Evolutionary conservation across 495 filamentous ascomycete genomes (phyloP).

Genomic region (Aspergillus taichungensis): DNA sequence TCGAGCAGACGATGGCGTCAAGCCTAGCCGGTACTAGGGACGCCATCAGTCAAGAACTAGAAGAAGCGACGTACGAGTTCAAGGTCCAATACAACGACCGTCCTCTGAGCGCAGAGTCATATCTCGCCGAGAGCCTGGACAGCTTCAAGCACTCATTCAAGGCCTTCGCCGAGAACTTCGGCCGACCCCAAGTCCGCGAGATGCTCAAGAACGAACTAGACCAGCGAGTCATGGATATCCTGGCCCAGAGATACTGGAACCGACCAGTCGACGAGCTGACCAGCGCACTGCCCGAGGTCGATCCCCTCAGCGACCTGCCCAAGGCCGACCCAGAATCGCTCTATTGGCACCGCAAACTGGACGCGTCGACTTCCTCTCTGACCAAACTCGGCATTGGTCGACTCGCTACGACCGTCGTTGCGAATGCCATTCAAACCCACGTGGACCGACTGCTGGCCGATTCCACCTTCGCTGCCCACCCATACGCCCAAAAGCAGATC

Average conservation of each 20-base stretch:
- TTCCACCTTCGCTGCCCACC: constrained; percentile 81
- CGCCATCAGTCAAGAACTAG: constrained; percentile 87
- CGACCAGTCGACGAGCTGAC: constrained; percentile 75
- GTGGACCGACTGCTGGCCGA: constrained; percentile 67
- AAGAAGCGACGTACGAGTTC: constrained; percentile 97
- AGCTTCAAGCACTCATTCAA: constrained; percentile 98
- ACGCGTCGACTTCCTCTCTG: constrained; percentile 79
- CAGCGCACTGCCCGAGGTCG: constrained; percentile 52
- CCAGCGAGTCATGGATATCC: constrained; percentile 89
- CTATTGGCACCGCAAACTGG: constrained; percentile 92
- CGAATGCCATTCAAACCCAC: constrained; percentile 76
- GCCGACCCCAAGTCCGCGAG: constrained; percentile 76
- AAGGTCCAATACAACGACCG: constrained; percentile 99
- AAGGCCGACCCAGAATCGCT: constrained; percentile 74
- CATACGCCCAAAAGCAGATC: constrained; percentile 84
- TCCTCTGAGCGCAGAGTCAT: constrained; percentile 87
- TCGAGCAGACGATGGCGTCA: constrained; percentile 93
- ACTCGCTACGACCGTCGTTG: constrained; percentile 82
- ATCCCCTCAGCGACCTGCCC: constrained; percentile 66
- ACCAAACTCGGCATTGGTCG: constrained; percentile 92
- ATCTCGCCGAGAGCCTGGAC: constrained; percentile 89
- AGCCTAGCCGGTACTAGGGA: constrained; percentile 81
- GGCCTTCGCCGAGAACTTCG: constrained; percentile 81
- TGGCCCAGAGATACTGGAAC: constrained; percentile 96
- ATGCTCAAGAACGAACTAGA: constrained; percentile 89